Percentiles rank a stretch among this genome's conserved stretches.
Conservation (phyloP, 78 protist species). For the Dictyostelium capitatum region DNA sequence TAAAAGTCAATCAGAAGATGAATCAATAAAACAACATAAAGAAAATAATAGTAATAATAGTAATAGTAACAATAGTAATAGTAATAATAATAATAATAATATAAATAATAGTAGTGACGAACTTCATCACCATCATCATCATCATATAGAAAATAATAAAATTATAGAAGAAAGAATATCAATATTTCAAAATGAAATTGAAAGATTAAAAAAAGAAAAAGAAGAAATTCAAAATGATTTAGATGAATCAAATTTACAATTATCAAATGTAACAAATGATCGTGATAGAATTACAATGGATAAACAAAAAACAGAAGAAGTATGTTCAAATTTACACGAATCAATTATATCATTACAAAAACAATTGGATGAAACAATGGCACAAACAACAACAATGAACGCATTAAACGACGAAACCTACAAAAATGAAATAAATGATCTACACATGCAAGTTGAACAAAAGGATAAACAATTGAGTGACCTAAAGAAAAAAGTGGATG, state of each 20-base stretch:
- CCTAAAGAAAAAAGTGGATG: conserved; percentile 38
- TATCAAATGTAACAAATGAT: neutral
- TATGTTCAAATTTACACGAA: conserved; percentile 53
- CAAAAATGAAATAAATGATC: conserved; percentile 45
- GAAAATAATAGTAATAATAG: neutral
- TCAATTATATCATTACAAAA: conserved; percentile 23
- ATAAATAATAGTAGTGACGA: neutral
- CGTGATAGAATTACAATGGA: conserved; percentile 9
- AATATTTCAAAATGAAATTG: conserved; percentile 23
- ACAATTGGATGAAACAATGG: conserved; percentile 37
- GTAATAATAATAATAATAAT: neutral
- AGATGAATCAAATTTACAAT: conserved; percentile 39
- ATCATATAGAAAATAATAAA: neutral
- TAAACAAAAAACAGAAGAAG: conserved; percentile 42
- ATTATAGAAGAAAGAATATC: neutral
- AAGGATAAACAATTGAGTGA: conserved; percentile 61
- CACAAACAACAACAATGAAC: conserved; percentile 31
- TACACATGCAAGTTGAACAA: conserved; percentile 56
- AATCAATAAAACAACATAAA: neutral
- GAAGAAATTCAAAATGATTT: conserved; percentile 22
- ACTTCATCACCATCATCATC: neutral
- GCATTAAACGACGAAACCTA: conserved; percentile 38
- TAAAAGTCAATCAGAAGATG: neutral
- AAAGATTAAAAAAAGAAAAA: conserved; percentile 27
- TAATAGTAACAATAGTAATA: neutral